Evolutionary conservation across 2,329 filamentous ascomycete species (phyloP), one percentile per base, ranked within the genome.

Genomic region (Colletotrichum sp.): DNA sequence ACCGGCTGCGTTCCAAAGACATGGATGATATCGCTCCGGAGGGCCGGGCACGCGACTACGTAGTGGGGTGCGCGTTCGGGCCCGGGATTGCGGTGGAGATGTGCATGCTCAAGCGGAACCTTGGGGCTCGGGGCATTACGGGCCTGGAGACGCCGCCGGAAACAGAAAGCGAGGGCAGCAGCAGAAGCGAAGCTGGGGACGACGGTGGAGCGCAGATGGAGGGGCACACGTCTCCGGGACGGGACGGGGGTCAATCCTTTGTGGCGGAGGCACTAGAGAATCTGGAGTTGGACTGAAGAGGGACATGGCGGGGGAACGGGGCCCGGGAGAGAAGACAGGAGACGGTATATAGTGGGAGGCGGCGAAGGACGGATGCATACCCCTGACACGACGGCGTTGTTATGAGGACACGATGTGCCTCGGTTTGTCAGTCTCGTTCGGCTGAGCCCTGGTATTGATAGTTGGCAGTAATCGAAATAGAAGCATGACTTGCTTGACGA

Each of bases 21-120:
- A 92, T 92, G 90, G 90, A 92, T 73, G 85, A 84, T 5, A 66
- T 90, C 9, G 89, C 90, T 0, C 89, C 90, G 0, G 87, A 81
- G 2, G 89, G 88, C 3, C 84, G 84, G 18, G 82, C 83, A 68
- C 78, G 88, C 43, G 91, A 94, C 62, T 90, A 91, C 73, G 88
- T 95, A 7, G 88, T 94, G 2, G 92, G 90, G 2, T 93, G 92
- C 77, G 93, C 92, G 3, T 95, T 95, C 80, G 93, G 93, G 0
- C 93, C 93, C 0, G 93, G 93, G 1, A 91, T 95, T 77, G 83
- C 90, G 7, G 88, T 94, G 34, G 93, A 94, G 84, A 93, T 93
- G 89, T 92, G 91, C 80, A 87, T 94, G 84, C 82, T 94, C 79
- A 92, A 88, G 83, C 85, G 91, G 56, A 85, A 86, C 67, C 78